Conservation (phyloP, 768 basidiomycete genomes). For the Boletus insuetus region DNA sequence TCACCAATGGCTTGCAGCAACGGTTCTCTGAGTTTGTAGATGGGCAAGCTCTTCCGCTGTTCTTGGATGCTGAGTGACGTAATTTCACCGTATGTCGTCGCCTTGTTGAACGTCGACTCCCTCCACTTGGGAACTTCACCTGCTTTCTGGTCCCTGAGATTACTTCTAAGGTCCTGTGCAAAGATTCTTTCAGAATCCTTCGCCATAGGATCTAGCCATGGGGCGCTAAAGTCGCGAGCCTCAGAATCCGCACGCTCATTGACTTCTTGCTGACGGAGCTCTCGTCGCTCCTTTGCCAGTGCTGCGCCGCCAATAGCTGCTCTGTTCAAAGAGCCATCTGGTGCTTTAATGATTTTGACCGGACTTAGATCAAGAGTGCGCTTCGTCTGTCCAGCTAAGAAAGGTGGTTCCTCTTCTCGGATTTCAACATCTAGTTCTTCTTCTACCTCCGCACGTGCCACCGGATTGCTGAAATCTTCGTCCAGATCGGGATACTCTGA, state of each 20-base stretch:
- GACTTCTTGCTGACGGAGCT: constrained; percentile 89
- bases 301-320: constrained; percentile 94
- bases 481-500: constrained; percentile 94
- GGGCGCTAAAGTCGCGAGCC: constrained; percentile 89
- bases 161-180: constrained; percentile 87
- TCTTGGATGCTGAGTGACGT: constrained; percentile 90
- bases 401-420: constrained; percentile 94
- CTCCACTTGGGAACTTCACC: constrained; percentile 88
- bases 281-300: constrained; percentile 91
- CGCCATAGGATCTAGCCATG: constrained; percentile 99
- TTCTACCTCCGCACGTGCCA: constrained; percentile 83
- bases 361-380: constrained; percentile 93
- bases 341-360: constrained; percentile 97
- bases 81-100: constrained; percentile 93
- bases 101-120: constrained; percentile 89
- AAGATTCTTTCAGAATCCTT: constrained; percentile 83
- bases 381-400: constrained; percentile 95
- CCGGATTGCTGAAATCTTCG: constrained; percentile 76
- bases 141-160: constrained; percentile 78
- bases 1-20: constrained; percentile 87
- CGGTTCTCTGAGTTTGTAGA: constrained; percentile 91
- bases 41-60: constrained; percentile 86
- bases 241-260: constrained; percentile 95
- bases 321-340: constrained; percentile 94
- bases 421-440: constrained; percentile 98